Evolutionary conservation across 1,284 basidiomycete genomes (phyloP).

Genomic region (Heterobasidion occidentale): DNA sequence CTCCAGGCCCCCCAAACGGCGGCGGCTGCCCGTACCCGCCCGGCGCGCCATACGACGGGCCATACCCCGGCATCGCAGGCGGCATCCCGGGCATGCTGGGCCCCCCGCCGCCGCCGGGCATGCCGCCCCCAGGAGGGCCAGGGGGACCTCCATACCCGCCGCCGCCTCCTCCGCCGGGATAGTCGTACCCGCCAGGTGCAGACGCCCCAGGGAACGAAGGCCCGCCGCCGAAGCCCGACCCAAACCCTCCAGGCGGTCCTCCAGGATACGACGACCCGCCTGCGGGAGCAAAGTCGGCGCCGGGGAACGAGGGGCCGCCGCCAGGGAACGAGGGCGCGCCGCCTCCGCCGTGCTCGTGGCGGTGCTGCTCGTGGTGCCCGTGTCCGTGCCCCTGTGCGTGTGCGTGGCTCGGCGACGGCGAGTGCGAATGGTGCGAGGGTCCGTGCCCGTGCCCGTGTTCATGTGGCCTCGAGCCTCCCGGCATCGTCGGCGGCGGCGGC

Average conservation of each 20-base stretch:
- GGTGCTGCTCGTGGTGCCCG: conserved; percentile 4
- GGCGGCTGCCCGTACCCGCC: neutral
- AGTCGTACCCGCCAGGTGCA: neutral
- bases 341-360: neutral
- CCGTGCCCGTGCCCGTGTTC: conserved; percentile 5
- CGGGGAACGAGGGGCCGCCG: neutral
- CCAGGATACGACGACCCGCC: conserved; percentile 5
- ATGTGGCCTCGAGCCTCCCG: too few relatives aligned
- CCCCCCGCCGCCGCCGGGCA: neutral
- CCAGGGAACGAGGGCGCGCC: neutral
- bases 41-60: neutral
- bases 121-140: neutral
- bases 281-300: neutral
- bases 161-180: neutral
- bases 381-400: conserved; percentile 2
- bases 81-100: neutral
- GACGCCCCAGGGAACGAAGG: conserved; percentile 8
- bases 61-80: neutral
- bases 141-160: neutral
- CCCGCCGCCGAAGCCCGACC: conserved; percentile 1
- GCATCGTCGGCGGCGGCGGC: neutral
- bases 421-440: neutral
- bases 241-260: neutral
- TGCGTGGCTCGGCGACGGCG: neutral
- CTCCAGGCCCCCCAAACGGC: neutral